A percentile compares a stretch with the other conserved stretches of the same genome.
Evolutionary conservation across 2,329 filamentous ascomycete genomes (phyloP).

Genomic region (Aspergillus transmontanensis): DNA sequence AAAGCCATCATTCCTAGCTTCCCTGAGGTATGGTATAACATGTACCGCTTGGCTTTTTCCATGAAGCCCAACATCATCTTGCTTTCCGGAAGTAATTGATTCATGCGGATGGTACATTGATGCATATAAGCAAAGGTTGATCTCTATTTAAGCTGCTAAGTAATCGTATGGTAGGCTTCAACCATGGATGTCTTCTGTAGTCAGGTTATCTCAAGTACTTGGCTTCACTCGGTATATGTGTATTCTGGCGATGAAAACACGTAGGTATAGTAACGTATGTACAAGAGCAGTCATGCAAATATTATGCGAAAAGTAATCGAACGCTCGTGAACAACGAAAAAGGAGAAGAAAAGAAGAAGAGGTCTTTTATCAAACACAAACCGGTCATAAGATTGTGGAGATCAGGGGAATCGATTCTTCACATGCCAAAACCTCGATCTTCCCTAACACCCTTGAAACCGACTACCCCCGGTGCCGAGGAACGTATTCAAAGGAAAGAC

Average conservation of each 20-base stretch:
- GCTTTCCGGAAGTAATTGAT: neutral
- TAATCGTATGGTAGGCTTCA: neutral
- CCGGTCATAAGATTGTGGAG: constrained; percentile 4
- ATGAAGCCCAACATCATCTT: neutral
- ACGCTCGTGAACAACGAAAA: constrained; percentile 4
- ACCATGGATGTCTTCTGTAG: neutral
- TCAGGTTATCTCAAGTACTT: neutral
- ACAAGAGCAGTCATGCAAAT: constrained; percentile 6
- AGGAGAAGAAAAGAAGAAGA: neutral
- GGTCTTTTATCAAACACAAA: constrained; percentile 2
- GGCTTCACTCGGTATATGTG: neutral
- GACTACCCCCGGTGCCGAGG: constrained; percentile 8
- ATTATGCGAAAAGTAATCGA: neutral
- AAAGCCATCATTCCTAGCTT: too few species aligned
- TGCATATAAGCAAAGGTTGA: neutral
- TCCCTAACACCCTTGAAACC: constrained; percentile 6
- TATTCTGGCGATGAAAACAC: neutral
- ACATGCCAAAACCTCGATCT: constrained; percentile 7
- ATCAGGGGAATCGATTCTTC: neutral
- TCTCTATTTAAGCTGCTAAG: neutral
- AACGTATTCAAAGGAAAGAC: constrained; percentile 1
- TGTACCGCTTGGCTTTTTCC: neutral
- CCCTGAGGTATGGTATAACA: neutral
- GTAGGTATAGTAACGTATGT: constrained; percentile 7
- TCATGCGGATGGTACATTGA: neutral